phyloP scores from a whole-genome alignment of 345 rosid species.

The Tarenaya hassleriana region DNA sequence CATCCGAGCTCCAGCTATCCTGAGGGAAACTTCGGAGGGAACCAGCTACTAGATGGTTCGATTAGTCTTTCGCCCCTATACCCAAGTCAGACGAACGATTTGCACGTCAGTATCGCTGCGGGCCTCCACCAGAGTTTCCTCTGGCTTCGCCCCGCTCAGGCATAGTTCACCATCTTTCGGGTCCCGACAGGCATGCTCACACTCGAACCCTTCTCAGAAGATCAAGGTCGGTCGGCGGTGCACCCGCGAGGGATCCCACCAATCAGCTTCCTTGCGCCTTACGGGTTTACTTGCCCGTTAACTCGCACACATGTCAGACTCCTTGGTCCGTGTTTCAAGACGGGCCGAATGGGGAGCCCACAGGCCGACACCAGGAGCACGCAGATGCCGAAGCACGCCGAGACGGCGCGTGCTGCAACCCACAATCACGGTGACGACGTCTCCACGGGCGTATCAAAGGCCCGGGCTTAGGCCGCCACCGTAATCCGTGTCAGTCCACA shows the following conservation, averaged over 20 bases:
- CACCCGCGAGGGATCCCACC: no score
- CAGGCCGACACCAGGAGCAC: no score
- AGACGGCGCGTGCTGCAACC: no score
- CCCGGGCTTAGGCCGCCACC: no score
- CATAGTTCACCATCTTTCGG: slow-evolving; percentile 14
- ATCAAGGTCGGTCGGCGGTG: no score
- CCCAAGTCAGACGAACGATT: slow-evolving; percentile 16
- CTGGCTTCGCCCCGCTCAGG: slow-evolving; percentile 10
- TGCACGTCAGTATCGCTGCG: slow-evolving; percentile 8
- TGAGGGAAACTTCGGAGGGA: slow-evolving; percentile 47
- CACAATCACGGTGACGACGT: no score
- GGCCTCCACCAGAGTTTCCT: slow-evolving; percentile 14
- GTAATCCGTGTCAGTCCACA: no score
- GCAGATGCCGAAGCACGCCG: no score
- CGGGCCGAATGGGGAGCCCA: slow-evolving; percentile 35
- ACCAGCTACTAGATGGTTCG: slow-evolving; percentile 34
- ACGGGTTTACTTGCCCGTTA: slow-evolving; percentile 31
- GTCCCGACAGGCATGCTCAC: slow-evolving; percentile 9
- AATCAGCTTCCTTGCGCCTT: no score
- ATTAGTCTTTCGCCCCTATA: slow-evolving; percentile 23
- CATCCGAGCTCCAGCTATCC: slow-evolving; percentile 37
- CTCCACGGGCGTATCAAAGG: no score
- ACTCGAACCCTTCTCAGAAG: slow-evolving; percentile 14
- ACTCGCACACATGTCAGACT: slow-evolving; percentile 30
- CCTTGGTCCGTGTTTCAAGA: background rate